Evolutionary conservation across 768 basidiomycete species (phyloP).

Genomic region (Tubosaeta brunneosetosa): DNA sequence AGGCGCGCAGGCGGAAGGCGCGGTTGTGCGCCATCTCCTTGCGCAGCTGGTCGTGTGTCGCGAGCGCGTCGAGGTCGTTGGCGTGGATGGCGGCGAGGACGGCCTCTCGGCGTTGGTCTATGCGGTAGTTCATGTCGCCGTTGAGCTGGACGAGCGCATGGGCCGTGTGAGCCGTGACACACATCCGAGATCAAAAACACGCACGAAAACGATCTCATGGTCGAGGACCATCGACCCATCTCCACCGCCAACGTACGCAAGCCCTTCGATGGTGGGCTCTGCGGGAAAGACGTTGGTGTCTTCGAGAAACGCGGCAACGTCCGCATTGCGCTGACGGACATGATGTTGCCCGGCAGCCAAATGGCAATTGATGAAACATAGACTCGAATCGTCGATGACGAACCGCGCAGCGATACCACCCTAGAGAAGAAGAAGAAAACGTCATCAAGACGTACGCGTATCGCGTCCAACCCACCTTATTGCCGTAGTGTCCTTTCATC

Average conservation of each 20-base stretch:
- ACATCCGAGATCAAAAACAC: constrained; percentile 1
- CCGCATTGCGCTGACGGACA: constrained; percentile 77
- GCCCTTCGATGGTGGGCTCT: constrained; percentile 46
- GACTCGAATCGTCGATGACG: constrained; percentile 84
- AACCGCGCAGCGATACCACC: constrained; percentile 90
- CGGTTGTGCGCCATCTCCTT: constrained; percentile 88
- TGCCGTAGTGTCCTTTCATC: constrained; percentile 90
- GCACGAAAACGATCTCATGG: constrained; percentile 88
- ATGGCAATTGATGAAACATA: constrained; percentile 97
- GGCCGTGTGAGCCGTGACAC: constrained; percentile 2
- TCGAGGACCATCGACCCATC: constrained; percentile 92
- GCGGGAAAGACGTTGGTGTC: constrained; percentile 63
- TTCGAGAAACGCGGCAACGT: constrained; percentile 84
- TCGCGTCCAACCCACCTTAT: constrained; percentile 58
- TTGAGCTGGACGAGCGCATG: constrained; percentile 49
- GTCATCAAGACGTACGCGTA: neutral
- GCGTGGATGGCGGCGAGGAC: constrained; percentile 69
- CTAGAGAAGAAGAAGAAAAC: constrained; percentile 34
- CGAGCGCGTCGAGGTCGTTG: constrained; percentile 58
- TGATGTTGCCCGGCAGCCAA: constrained; percentile 92
- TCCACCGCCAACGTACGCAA: constrained; percentile 83
- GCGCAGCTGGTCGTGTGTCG: constrained; percentile 79
- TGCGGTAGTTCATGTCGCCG: constrained; percentile 97
- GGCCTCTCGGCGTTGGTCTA: constrained; percentile 85
- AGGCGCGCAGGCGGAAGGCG: constrained; percentile 79